Evolutionary conservation across 208 protist species (phyloP).

Genomic region (Herpetomonas tarakana): DNA sequence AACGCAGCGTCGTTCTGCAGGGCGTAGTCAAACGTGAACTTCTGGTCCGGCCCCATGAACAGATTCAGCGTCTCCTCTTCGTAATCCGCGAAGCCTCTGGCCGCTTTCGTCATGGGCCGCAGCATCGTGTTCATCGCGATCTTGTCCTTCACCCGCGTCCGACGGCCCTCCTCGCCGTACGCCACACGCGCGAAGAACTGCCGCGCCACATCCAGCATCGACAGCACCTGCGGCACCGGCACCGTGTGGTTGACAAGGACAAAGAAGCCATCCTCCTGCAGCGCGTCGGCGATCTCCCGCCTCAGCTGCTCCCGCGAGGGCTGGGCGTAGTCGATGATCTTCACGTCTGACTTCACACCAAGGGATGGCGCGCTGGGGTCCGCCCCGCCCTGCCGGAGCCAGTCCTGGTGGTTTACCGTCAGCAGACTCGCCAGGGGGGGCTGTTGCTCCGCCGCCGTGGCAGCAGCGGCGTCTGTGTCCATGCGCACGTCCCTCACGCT

Average conservation of each 20-base stretch:
- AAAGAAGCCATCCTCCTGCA: background rate
- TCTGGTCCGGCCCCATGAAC: background rate
- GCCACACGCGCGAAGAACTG: background rate
- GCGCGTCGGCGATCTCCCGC: background rate
- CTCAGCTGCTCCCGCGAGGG: background rate
- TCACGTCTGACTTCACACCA: background rate
- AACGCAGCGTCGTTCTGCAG: background rate
- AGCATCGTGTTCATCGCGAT: background rate
- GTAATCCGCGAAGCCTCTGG: background rate
- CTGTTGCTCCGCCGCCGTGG: too few species aligned
- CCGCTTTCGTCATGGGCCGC: background rate
- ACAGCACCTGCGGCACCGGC: background rate
- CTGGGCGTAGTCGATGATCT: background rate
- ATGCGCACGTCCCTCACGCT: too few species aligned
- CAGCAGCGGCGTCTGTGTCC: too few species aligned
- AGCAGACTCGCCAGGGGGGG: too few species aligned
- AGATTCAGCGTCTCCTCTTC: background rate
- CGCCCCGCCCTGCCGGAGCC: background rate
- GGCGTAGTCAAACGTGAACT: background rate
- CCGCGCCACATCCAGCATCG: background rate
- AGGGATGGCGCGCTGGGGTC: background rate
- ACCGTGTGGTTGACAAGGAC: background rate
- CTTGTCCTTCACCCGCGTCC: background rate
- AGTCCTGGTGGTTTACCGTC: background rate
- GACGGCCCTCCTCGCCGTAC: background rate